Evolutionary conservation across 805 yeast genomes (phyloP).

Genomic region (Novakomyces olei): DNA sequence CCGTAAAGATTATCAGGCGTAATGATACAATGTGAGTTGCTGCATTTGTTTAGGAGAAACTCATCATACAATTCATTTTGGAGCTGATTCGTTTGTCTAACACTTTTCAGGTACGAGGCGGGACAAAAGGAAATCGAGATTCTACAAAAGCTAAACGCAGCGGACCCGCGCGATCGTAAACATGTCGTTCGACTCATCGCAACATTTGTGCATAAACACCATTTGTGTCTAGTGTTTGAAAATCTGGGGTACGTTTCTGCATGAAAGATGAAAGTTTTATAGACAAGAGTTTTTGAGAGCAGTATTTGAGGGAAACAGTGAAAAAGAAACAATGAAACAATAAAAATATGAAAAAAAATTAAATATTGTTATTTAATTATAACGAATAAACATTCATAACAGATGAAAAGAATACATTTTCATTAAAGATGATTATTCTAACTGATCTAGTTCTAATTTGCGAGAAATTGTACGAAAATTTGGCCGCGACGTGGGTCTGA

Average conservation of each 20-base stretch:
- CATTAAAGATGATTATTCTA: not conserved
- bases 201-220: conserved; percentile 64
- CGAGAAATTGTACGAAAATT: conserved; percentile 56
- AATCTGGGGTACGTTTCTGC: conserved; percentile 24
- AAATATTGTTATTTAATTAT: no score
- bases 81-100: not conserved
- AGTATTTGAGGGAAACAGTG: no score
- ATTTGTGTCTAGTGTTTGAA: conserved; percentile 72
- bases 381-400: no score
- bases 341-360: no score
- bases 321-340: no score
- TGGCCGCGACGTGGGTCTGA: conserved; percentile 65
- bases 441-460: conserved; percentile 47
- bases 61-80: not conserved
- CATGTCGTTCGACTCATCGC: conserved; percentile 49
- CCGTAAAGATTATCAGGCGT: conserved; percentile 42
- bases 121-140: conserved; percentile 64
- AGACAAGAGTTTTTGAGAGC: no score
- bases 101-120: conserved; percentile 27
- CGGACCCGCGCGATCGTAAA: conserved; percentile 35
- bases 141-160: conserved; percentile 42
- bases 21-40: conserved; percentile 38
- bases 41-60: no score
- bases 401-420: no score
- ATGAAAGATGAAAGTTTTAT: no score